Base-by-base conservation (phyloP, 108 stramenopile species). In the Skeletonema tropicum region DNA sequence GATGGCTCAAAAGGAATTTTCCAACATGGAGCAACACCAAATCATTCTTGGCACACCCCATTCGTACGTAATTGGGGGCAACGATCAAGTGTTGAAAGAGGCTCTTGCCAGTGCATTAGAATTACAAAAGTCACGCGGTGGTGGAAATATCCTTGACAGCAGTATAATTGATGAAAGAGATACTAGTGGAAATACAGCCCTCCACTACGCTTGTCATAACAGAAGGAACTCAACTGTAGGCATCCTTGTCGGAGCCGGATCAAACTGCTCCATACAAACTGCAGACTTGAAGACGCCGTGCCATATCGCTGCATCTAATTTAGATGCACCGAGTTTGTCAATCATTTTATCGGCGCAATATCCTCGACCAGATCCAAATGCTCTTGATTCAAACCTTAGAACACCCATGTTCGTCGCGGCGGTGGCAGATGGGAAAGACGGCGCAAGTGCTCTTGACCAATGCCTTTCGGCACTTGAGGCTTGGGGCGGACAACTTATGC, bases 1-100 rank as follows among this genome's bases (percentile, higher is more conserved):
- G 57, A 49, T 72, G 21, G 86, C 90, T 19, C 87, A 94, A 57
- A 31, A 2, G 3, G 29, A 69, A 17, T 57, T 73, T 7, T 25
- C 25, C 12, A 68, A 72, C 12, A 23, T 19, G 25, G 58, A 74
- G 35, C 66, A 75, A 46, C 94, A 95, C 70, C 91, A 92, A 71
- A 49, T 95, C 12, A 77, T 95, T 52, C 85, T 89, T 29, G 94
- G 94, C 9, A 90, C 94, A 21, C 81, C 90, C 7, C 90, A 92
- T 63, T 88, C 92, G 6, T 75, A 85, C 59, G 90, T 95, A 0
- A 74, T 95, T 25, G 71, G 83, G 2, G 94, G 92, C 15, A 86
- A 90, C 57, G 75, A 80, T 66, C 38, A 68, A 64, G 23, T 68
- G 26, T 60, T 85, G 14, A 65, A 79, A 55, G 67, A 79, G 35